phyloP scores from a whole-genome alignment of 352 stramenopile species.

The Chrysophaeum taylorii region DNA sequence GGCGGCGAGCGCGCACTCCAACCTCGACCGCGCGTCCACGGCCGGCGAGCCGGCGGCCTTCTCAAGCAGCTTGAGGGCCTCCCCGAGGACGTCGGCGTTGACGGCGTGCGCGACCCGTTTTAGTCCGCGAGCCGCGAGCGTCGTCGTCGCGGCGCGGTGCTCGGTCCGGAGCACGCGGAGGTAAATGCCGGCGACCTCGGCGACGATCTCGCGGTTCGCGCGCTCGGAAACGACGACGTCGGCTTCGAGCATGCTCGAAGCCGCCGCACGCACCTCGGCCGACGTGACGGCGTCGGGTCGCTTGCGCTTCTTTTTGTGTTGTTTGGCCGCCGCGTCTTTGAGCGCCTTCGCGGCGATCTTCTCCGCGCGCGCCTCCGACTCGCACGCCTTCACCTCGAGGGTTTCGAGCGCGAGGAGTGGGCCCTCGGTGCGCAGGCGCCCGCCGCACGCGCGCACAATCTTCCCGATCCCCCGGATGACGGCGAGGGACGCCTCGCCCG shows the following conservation, averaged over 20 bases:
- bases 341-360: neutral
- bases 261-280: neutral
- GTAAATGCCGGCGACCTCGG: neutral
- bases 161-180: neutral
- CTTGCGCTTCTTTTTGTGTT: neutral
- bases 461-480: neutral
- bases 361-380: neutral
- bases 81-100: slow-evolving; percentile 1
- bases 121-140: neutral
- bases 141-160: neutral
- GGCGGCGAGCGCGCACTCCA: neutral
- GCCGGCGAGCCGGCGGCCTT: neutral
- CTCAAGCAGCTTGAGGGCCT: neutral
- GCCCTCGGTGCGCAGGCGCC: neutral
- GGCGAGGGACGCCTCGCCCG: neutral
- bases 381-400: neutral
- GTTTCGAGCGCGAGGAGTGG: neutral
- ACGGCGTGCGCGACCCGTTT: neutral
- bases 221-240: neutral
- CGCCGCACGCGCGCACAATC: neutral
- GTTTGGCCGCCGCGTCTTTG: neutral
- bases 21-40: neutral
- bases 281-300: neutral
- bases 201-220: neutral
- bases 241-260: neutral